A percentile compares a stretch with the other conserved stretches of the same genome.
phyloP scores from a whole-genome alignment of 2,329 filamentous ascomycete genomes.

The Aureobasidium mangrovei region DNA sequence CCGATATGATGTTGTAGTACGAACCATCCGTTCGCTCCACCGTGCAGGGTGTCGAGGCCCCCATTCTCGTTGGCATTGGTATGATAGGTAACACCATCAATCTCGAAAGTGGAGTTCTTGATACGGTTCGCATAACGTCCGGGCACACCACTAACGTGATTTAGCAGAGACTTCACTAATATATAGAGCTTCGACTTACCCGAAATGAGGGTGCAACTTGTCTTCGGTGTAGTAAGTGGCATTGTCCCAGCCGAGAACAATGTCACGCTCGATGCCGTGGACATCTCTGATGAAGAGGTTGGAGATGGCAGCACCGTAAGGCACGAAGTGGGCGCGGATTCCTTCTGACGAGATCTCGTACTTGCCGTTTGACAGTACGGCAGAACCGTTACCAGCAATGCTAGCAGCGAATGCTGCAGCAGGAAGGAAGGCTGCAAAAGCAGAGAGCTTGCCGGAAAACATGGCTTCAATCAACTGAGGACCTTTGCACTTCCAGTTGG shows the following conservation, averaged over 20 bases:
- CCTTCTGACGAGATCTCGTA: slow-evolving; percentile 62
- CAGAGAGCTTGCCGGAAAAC: slow-evolving; percentile 11
- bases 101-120: slow-evolving; percentile 48
- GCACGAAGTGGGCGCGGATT: slow-evolving; percentile 60
- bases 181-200: slow-evolving; percentile 23
- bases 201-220: slow-evolving; percentile 60
- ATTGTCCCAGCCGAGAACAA: slow-evolving; percentile 69
- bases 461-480: not conserved
- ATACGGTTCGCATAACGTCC: slow-evolving; percentile 71
- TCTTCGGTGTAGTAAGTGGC: slow-evolving; percentile 60
- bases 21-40: slow-evolving; percentile 40
- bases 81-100: slow-evolving; percentile 40
- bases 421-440: slow-evolving; percentile 19
- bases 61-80: slow-evolving; percentile 44
- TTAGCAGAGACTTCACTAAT: not conserved
- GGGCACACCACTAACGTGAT: slow-evolving; percentile 10
- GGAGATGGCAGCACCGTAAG: slow-evolving; percentile 65
- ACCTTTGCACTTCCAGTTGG: not conserved
- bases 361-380: slow-evolving; percentile 42
- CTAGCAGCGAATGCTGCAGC: slow-evolving; percentile 15
- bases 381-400: slow-evolving; percentile 20
- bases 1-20: slow-evolving; percentile 43
- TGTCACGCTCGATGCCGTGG: slow-evolving; percentile 58
- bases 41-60: slow-evolving; percentile 45
- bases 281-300: slow-evolving; percentile 64